These are phyloP conservation scores for Wickerhamiella hasegawae DNA, from an alignment of 805 yeast species.

Conservation along the genomic window DNA sequence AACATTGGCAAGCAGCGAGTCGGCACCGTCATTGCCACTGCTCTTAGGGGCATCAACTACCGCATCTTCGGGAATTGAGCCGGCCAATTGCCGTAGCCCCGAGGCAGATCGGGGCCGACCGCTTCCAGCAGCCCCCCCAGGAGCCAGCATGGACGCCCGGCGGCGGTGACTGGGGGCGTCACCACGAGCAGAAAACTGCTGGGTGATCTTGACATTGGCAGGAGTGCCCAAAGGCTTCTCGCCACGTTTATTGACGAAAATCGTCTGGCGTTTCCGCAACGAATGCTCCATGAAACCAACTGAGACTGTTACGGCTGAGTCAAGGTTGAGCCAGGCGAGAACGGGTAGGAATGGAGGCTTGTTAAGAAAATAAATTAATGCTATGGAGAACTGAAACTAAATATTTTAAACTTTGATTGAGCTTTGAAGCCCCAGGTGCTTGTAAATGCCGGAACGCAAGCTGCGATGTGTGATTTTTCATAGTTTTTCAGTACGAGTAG, in stretches of 20 bases:
- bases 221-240: slow-evolving; percentile 2
- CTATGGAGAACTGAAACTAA: no score
- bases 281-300: neutral
- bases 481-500: no score
- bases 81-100: neutral
- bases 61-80: neutral
- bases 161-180: slow-evolving; percentile 1
- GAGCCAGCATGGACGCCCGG: neutral
- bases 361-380: no score
- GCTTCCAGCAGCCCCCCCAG: neutral
- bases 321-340: no score
- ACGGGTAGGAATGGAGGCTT: no score
- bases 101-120: neutral
- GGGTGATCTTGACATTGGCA: neutral
- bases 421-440: no score
- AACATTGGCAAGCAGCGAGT: no score
- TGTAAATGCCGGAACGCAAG: no score
- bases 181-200: slow-evolving; percentile 8
- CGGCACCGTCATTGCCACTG: no score
- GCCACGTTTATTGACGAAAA: slow-evolving; percentile 1
- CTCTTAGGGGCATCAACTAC: neutral
- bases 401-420: no score
- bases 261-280: slow-evolving; percentile 6
- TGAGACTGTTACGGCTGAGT: no score
- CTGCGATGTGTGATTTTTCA: no score